Evolutionary conservation across 306 rosid genomes (phyloP).

Genomic region (Neltuma alba): DNA sequence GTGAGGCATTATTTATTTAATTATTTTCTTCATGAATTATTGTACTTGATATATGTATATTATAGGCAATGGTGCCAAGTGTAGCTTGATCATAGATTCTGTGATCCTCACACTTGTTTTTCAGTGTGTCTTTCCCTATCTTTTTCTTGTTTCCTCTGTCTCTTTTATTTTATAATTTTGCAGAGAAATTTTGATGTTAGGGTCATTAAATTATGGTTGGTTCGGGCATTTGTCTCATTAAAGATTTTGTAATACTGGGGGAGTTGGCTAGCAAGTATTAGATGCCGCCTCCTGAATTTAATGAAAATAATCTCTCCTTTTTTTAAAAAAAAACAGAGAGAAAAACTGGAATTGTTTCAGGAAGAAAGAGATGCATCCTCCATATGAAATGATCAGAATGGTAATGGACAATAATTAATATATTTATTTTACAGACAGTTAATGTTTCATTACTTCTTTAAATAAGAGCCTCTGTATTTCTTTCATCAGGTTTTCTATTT

Average conservation of each 20-base stretch:
- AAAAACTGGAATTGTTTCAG: too few relatives aligned
- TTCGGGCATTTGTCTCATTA: slow-evolving; percentile 1
- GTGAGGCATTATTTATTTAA: neutral
- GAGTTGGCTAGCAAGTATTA: neutral
- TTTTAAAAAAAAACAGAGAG: too few relatives aligned
- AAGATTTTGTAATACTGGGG: neutral
- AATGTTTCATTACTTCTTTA: too few relatives aligned
- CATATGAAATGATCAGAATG: too few relatives aligned
- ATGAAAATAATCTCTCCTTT: neutral
- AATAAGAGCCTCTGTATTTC: too few relatives aligned
- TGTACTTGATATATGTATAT: neutral
- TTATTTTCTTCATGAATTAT: neutral
- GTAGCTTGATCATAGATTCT: neutral
- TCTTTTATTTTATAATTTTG: neutral
- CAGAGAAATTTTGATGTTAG: neutral
- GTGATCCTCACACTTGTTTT: neutral
- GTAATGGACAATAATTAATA: too few relatives aligned
- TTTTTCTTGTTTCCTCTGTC: neutral
- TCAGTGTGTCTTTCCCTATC: neutral
- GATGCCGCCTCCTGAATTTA: neutral
- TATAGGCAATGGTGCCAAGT: neutral
- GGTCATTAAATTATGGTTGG: neutral
- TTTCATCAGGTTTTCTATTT: too few relatives aligned
- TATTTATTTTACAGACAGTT: too few relatives aligned
- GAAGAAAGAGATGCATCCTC: too few relatives aligned